Conservation (phyloP, 352 stramenopile species). For the Phytophthora cactorum region DNA sequence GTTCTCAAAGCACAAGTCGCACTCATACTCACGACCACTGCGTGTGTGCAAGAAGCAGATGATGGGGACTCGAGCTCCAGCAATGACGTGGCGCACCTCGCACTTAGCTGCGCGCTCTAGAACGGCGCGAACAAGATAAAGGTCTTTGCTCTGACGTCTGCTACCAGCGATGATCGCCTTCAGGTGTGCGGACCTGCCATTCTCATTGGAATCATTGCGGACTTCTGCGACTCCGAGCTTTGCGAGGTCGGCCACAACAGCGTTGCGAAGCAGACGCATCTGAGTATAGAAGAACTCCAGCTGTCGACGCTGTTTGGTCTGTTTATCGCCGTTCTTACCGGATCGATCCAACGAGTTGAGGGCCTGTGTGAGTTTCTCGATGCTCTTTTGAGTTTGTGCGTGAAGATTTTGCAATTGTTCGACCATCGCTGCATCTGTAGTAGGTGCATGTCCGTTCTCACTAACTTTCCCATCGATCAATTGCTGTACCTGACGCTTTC, state of each 20-base stretch:
- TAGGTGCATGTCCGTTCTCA: conserved; percentile 16
- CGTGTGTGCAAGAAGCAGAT: conserved; percentile 72
- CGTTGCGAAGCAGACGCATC: conserved; percentile 38
- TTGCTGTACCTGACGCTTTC: conserved; percentile 48
- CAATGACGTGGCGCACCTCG: conserved; percentile 67
- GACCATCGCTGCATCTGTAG: conserved; percentile 16
- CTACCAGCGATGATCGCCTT: conserved; percentile 49
- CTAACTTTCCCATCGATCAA: conserved; percentile 41
- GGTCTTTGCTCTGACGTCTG: conserved; percentile 47
- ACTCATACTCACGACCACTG: conserved; percentile 60
- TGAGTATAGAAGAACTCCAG: conserved; percentile 57
- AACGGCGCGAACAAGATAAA: conserved; percentile 54
- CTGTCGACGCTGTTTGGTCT: conserved; percentile 40
- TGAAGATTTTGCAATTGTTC: conserved; percentile 50
- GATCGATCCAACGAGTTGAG: conserved; percentile 42
- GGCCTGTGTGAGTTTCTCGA: conserved; percentile 50
- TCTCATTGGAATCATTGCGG: conserved; percentile 8
- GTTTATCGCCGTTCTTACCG: conserved; percentile 39
- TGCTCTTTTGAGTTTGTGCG: conserved; percentile 52
- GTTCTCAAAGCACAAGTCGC: conserved; percentile 88
- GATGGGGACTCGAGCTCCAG: conserved; percentile 78
- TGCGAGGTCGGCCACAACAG: conserved; percentile 38
- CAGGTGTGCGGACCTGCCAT: conserved; percentile 29
- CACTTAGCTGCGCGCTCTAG: conserved; percentile 60
- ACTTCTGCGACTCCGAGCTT: conserved; percentile 16